Evolutionary conservation across 768 basidiomycete genomes (phyloP).

Genomic region (Psilocybe tampanensis): DNA sequence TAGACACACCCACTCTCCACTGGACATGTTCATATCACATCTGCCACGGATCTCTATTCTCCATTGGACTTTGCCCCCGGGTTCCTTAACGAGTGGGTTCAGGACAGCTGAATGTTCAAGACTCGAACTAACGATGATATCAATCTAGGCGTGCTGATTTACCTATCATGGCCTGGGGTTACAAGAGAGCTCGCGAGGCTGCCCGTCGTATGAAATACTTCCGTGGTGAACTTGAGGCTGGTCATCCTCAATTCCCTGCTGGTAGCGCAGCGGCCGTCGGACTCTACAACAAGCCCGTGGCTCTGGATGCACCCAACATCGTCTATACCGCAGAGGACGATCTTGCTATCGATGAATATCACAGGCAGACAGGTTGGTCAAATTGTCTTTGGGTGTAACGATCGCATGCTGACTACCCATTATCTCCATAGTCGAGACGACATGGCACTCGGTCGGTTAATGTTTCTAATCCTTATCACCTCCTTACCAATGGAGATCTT

Average conservation of each 20-base stretch:
- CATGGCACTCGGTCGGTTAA: constrained; percentile 43
- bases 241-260: constrained; percentile 37
- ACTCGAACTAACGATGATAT: neutral
- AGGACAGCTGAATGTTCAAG: too few species aligned
- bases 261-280: constrained; percentile 29
- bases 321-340: constrained; percentile 41
- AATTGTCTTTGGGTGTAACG: neutral
- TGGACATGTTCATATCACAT: constrained; percentile 41
- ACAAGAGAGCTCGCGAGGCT: constrained; percentile 57
- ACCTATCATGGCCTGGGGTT: constrained; percentile 47
- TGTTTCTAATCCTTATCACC: neutral
- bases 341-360: constrained; percentile 33
- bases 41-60: constrained; percentile 30
- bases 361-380: constrained; percentile 33
- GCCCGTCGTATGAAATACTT: constrained; percentile 54
- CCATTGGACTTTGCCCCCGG: constrained; percentile 24
- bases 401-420: neutral
- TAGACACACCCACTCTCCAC: constrained; percentile 38
- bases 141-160: constrained; percentile 39
- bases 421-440: constrained; percentile 34
- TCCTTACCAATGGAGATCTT: too few species aligned
- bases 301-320: constrained; percentile 32
- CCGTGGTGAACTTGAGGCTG: constrained; percentile 36
- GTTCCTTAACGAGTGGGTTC: constrained; percentile 35
- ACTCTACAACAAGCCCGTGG: constrained; percentile 25